Base-by-base conservation (phyloP, 2,329 filamentous ascomycete genomes). In the Tolypocladium inflatum region DNA sequence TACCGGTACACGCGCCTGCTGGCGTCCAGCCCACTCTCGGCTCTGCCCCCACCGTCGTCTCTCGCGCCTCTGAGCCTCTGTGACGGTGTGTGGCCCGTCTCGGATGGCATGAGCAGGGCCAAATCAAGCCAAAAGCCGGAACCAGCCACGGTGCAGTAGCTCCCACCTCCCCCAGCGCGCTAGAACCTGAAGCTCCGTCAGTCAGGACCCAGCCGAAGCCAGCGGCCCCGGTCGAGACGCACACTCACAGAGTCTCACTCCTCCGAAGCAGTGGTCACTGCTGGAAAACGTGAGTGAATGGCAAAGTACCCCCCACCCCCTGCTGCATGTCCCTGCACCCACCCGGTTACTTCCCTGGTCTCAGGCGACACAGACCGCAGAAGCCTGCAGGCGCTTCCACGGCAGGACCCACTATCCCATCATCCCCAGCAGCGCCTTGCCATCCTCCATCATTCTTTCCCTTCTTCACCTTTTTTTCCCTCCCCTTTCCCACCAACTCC, bases 401-500 rank as follows among this genome's bases (percentile, higher is more conserved):
- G 55, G 55, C 55, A 23, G 33, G 58, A 60, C 56, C 63, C 63
- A 65, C 63, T 59, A 61, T 65, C 59, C 63, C 63, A 65, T 64
- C 62, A 62, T 64, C 52, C 62, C 59, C 63, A 60, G 60, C 59
- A 45, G 57, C 56, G 57, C 58, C 58, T 60, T 58, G 59, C 59
- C 58, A 45, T 63, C 58, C 57, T 65, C 63, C 66, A 67, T 68
- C 64, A 57, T 60, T 59, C 63, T 63, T 63, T 61, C 64, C 62
- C 61, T 63, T 62, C 58, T 63, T 63, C 58, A 57, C 54, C 57
- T 63, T 64, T 66, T 67, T 65, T 65, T 63, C 63, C 63, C 58
- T 61, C 62, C 63, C 61, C 64, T 63, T 65, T 66, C 61, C 55
- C 57, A 52, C 64, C 62, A 64, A 65, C 66, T 67, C 66, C 66